Conservation (phyloP, 139 green algal species). For the Limnomonas spitsbergensis region DNA sequence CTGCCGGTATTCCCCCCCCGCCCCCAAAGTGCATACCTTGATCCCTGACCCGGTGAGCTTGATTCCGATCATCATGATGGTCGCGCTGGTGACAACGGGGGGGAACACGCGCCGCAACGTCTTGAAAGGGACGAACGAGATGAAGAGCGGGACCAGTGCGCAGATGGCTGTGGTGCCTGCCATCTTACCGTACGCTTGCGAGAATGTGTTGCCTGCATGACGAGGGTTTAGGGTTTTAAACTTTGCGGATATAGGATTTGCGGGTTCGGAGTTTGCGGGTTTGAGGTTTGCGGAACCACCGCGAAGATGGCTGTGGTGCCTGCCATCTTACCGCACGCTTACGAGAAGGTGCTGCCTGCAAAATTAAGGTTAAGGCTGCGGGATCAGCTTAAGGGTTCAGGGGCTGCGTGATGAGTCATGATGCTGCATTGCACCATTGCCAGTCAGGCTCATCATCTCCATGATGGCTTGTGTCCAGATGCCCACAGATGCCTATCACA, state of each 20-base stretch:
- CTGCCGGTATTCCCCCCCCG: too few species aligned
- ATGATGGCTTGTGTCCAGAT: slow-evolving; percentile 29
- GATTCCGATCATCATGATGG: slow-evolving; percentile 67
- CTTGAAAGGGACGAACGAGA: slow-evolving; percentile 64
- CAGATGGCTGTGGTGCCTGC: slow-evolving; percentile 65
- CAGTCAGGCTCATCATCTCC: slow-evolving; percentile 22
- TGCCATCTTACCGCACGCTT: slow-evolving; percentile 65
- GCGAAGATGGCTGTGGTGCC: slow-evolving; percentile 60
- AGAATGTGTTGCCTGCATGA: slow-evolving; percentile 34
- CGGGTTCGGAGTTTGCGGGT: too few species aligned
- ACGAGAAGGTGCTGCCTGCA: too few species aligned
- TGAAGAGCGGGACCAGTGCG: slow-evolving; percentile 47
- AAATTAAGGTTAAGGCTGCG: too few species aligned
- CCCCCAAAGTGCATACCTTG: slow-evolving; percentile 32
- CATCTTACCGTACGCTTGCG: slow-evolving; percentile 61
- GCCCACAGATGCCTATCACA: slow-evolving; percentile 62
- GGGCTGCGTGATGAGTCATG: too few species aligned
- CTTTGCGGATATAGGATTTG: too few species aligned
- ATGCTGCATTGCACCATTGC: too few species aligned
- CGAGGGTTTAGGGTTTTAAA: too few species aligned
- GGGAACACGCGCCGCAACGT: slow-evolving; percentile 51
- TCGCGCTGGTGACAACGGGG: slow-evolving; percentile 57
- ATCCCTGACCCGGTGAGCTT: slow-evolving; percentile 54
- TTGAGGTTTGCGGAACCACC: too few species aligned
- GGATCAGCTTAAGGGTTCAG: too few species aligned